Conservation (phyloP, 208 protist genomes). For the Herpetomonas tarakana region DNA sequence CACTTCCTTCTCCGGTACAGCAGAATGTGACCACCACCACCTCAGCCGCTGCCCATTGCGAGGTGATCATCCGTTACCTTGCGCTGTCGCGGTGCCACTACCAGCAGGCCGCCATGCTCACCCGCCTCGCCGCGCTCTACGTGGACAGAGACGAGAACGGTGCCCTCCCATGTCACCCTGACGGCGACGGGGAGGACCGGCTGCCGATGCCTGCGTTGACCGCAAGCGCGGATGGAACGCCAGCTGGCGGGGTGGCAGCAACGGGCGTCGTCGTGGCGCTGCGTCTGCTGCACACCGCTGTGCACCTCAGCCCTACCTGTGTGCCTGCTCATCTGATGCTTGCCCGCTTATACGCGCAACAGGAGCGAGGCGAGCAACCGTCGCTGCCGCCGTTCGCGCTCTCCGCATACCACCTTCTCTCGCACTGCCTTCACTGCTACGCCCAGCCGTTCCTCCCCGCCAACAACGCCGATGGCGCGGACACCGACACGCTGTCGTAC, state of each 20-base stretch:
- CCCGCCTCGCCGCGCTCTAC: constrained; percentile 10
- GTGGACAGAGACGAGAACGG: not conserved
- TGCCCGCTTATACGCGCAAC: constrained; percentile 18
- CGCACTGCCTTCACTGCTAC: not conserved
- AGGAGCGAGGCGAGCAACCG: constrained; percentile 3
- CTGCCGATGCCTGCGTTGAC: not conserved
- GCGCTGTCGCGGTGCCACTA: not conserved
- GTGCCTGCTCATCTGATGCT: constrained; percentile 19
- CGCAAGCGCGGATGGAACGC: too few species aligned
- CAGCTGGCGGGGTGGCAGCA: too few species aligned
- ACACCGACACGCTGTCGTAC: not conserved
- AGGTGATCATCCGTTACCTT: constrained; percentile 4
- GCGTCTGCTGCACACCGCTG: constrained; percentile 23
- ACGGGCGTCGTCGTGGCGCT: constrained; percentile 13
- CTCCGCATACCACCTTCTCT: constrained; percentile 3
- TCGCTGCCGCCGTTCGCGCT: not conserved
- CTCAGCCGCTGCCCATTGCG: not conserved
- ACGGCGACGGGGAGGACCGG: not conserved
- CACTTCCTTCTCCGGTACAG: too few species aligned
- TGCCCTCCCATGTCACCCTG: not conserved
- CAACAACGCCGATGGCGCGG: not conserved
- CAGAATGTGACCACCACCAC: too few species aligned
- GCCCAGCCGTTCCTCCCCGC: not conserved
- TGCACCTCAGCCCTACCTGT: constrained; percentile 16
- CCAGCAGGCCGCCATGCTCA: constrained; percentile 4